Conservation (phyloP, 306 rosid species). For the Vicia villosa region DNA sequence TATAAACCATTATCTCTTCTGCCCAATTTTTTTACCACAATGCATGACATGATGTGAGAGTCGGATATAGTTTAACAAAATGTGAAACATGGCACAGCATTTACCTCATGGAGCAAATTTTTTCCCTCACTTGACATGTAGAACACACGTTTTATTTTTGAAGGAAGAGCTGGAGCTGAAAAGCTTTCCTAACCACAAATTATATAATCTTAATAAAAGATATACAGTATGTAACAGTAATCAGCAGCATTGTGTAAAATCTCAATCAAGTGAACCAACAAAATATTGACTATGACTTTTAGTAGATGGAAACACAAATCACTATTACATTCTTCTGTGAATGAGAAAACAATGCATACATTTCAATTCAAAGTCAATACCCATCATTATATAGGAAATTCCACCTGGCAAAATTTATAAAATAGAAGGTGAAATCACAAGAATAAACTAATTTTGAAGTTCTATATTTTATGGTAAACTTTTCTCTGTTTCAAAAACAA, state of each 20-base stretch:
- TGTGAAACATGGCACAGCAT: constrained; percentile 16
- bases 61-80: constrained; percentile 30
- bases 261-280: constrained; percentile 27
- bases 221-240: constrained; percentile 29
- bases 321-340: not conserved
- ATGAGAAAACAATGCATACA: constrained; percentile 6
- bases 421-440: constrained; percentile 7
- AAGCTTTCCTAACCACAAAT: constrained; percentile 61
- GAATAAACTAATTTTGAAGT: too few species aligned
- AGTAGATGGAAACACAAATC: constrained; percentile 22
- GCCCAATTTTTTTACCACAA: constrained; percentile 6
- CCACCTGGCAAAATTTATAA: not conserved
- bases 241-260: constrained; percentile 10
- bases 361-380: constrained; percentile 21
- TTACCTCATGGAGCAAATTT: constrained; percentile 95
- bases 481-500: constrained; percentile 14
- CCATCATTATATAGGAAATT: not conserved
- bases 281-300: constrained; percentile 6
- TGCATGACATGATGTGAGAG: not conserved
- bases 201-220: constrained; percentile 38
- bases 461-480: constrained; percentile 19
- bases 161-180: constrained; percentile 73
- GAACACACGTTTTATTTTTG: constrained; percentile 91
- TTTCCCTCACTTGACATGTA: constrained; percentile 97
- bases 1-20: not conserved